Conservation (phyloP, 345 rosid species). For the Linum usitatissimum region DNA sequence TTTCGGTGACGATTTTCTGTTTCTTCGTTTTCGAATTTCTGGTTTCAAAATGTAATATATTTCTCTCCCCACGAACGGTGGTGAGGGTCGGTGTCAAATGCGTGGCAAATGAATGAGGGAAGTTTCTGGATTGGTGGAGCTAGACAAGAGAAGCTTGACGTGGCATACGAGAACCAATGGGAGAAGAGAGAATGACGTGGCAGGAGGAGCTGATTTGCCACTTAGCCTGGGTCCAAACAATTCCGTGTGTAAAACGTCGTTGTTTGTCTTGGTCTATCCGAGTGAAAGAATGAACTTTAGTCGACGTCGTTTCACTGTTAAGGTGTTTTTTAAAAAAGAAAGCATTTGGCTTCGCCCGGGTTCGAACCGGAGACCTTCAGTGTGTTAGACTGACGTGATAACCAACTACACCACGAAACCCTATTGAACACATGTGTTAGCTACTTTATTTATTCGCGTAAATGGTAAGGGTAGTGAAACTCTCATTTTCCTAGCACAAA, state of each 20-base stretch:
- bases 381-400: conserved; percentile 14
- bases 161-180: background rate
- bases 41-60: no score
- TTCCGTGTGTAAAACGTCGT: no score
- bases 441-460: no score
- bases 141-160: background rate
- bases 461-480: no score
- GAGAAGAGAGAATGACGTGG: background rate
- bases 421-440: no score
- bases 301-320: no score
- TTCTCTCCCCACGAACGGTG: background rate
- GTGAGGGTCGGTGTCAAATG: background rate
- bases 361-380: conserved; percentile 14
- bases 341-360: conserved; percentile 7
- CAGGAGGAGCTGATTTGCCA: background rate
- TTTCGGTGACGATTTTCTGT: background rate
- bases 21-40: no score
- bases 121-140: background rate
- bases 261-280: no score
- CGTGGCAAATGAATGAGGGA: background rate
- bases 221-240: no score
- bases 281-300: no score
- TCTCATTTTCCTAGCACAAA: no score
- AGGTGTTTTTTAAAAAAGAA: no score
- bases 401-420: conserved; percentile 14